Evolutionary conservation across 164 flowering plant genomes (phyloP).

Genomic region (Sedum album): DNA sequence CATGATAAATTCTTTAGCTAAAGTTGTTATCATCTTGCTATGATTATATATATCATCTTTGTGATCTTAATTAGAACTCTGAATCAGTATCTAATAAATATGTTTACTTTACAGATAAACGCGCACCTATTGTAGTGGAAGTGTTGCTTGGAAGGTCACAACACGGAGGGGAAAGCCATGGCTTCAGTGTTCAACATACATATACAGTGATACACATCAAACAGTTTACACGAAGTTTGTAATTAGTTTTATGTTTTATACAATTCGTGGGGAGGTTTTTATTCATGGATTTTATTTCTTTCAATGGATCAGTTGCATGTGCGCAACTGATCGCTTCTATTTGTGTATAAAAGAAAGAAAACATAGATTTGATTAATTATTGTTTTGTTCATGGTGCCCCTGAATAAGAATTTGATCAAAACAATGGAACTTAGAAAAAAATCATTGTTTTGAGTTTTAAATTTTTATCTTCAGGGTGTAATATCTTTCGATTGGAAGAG

Average conservation of each 20-base stretch:
- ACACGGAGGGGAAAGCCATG: background rate
- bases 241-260: background rate
- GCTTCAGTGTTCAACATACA: background rate
- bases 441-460: background rate
- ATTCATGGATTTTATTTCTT: background rate
- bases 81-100: too few relatives aligned
- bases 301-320: conserved; percentile 3
- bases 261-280: background rate
- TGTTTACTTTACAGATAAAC: too few relatives aligned
- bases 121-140: too few relatives aligned
- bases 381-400: background rate
- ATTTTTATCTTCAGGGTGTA: too few relatives aligned
- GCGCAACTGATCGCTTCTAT: background rate
- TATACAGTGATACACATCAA: background rate
- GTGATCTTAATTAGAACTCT: too few relatives aligned
- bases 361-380: background rate
- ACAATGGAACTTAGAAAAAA: too few relatives aligned
- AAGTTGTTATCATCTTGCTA: too few relatives aligned
- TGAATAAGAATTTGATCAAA: background rate
- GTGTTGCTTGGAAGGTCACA: too few relatives aligned
- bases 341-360: background rate
- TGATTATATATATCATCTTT: too few relatives aligned
- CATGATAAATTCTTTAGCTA: too few relatives aligned
- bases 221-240: background rate
- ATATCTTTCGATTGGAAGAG: background rate